Base-by-base conservation (phyloP, 768 basidiomycete genomes). In the Trametes cubensis region DNA sequence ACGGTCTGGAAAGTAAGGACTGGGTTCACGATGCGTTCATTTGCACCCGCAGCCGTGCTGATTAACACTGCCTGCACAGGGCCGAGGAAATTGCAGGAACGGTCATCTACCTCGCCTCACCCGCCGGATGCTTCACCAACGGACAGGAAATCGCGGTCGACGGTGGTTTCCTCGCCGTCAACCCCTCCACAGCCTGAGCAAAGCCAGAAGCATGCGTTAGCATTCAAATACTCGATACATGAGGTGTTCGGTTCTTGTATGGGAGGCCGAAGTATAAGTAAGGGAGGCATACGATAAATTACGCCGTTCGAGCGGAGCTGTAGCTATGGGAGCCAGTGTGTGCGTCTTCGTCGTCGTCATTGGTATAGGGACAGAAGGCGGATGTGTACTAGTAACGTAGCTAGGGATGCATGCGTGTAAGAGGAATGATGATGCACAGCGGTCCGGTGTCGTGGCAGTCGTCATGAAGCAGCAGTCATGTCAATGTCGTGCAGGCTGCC, bases 121-220 rank as follows among this genome's bases (percentile, higher is more conserved):
- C 78, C 11, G 88, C 89, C 2, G 90, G 89, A 38, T 84, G 79
- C 28, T 93, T 90, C 70, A 84, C 82, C 63, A 89, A 88, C 63
- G 91, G 91, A 14, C 90, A 92, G 70, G 88, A 92, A 70, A 80
- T 94, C 45, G 75, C 85, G 18, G 81, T 92, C 39, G 91, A 94
- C 67, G 91, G 92, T 28, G 89, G 90, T 0, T 90, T 83, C 70
- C 56, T 84, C 1, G 81, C 87, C 15, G 88, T 91, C 42, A 94
- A 93, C 69, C 91, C 91, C 34, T 76, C 85, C 1, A 75, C 71
- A 4, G 61, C 71, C 21, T 83, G 41, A 57, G 18, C 10, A 38
- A 18, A 26, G 40, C n/a, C 42, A 42, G 56, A 34, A 34, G 10
- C 34, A 34, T 34, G 34, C 34, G 39, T 53, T 30, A 45, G 54